Evolutionary conservation across 495 filamentous ascomycete genomes (phyloP).

Genomic region (Podospora comata): DNA sequence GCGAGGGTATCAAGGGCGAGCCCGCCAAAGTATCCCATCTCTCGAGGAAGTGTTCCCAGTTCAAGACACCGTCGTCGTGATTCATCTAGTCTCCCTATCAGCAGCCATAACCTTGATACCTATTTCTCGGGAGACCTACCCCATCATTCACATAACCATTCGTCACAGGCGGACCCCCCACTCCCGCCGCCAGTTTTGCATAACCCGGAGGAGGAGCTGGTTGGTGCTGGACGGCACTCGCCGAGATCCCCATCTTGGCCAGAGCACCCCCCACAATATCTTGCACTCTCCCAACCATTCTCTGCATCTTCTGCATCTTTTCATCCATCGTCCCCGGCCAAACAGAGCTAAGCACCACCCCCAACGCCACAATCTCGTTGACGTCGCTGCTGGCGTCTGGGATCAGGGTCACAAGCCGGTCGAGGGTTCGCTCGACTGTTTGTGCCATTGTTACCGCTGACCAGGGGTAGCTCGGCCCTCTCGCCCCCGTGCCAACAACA

Average conservation of each 20-base stretch:
- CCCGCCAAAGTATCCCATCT: not conserved
- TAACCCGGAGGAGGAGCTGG: not conserved
- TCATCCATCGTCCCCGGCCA: constrained; percentile 2
- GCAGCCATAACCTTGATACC: too few species aligned
- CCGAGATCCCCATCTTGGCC: not conserved
- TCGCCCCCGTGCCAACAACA: not conserved
- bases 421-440: constrained; percentile 4
- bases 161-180: not conserved
- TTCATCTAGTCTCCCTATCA: not conserved
- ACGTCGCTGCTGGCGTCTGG: constrained; percentile 3
- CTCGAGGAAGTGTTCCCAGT: constrained; percentile 3
- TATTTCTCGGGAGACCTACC: constrained; percentile 1
- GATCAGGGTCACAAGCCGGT: not conserved
- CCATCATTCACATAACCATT: constrained; percentile 4
- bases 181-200: not conserved
- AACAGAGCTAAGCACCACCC: constrained; percentile 2
- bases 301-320: not conserved
- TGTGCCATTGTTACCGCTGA: constrained; percentile 1
- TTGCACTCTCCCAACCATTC: not conserved
- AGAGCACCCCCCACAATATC: not conserved
- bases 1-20: not conserved
- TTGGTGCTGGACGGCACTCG: too few species aligned
- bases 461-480: not conserved
- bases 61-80: not conserved
- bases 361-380: constrained; percentile 5